A percentile compares a stretch with the other conserved stretches of the same genome.
Evolutionary conservation across 2,329 filamentous ascomycete genomes (phyloP).

Genomic region (Pestalotiopsis sp.): DNA sequence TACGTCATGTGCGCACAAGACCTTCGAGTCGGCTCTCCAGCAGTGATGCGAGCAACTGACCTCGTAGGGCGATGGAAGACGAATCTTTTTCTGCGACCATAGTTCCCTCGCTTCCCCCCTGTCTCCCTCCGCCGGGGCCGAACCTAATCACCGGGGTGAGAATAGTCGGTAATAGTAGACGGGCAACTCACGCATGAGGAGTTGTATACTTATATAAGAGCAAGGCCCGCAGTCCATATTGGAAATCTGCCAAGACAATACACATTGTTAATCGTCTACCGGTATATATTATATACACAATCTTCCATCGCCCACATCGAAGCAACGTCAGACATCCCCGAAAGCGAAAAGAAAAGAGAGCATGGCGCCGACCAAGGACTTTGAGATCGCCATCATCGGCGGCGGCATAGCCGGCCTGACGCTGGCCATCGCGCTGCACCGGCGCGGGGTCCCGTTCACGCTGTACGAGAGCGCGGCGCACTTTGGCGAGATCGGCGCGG

Average conservation of each 20-base stretch:
- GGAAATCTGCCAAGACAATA: not conserved
- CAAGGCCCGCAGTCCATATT: not conserved
- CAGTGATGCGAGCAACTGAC: not conserved
- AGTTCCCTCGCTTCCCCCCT: not conserved
- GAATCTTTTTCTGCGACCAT: not conserved
- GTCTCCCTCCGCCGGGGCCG: not conserved
- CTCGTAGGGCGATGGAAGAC: not conserved
- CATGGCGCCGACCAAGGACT: slow-evolving; percentile 21
- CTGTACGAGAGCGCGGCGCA: slow-evolving; percentile 37
- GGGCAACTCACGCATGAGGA: not conserved
- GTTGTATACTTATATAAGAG: not conserved
- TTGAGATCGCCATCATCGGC: slow-evolving; percentile 40
- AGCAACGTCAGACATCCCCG: not conserved
- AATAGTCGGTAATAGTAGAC: not conserved
- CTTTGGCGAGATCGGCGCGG: slow-evolving; percentile 40
- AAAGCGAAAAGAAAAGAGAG: not conserved
- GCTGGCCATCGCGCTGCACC: slow-evolving; percentile 34
- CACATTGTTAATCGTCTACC: not conserved
- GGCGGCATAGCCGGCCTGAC: slow-evolving; percentile 42
- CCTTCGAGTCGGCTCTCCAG: not conserved
- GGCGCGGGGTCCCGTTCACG: slow-evolving; percentile 31
- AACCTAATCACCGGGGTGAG: not conserved
- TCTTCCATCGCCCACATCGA: not conserved
- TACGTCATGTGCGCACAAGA: not conserved
- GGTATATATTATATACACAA: not conserved